Percentiles rank a stretch among this genome's conserved stretches.
Conservation (phyloP, 73 alveolate genomes). For the Paramecium primaurelia region DNA sequence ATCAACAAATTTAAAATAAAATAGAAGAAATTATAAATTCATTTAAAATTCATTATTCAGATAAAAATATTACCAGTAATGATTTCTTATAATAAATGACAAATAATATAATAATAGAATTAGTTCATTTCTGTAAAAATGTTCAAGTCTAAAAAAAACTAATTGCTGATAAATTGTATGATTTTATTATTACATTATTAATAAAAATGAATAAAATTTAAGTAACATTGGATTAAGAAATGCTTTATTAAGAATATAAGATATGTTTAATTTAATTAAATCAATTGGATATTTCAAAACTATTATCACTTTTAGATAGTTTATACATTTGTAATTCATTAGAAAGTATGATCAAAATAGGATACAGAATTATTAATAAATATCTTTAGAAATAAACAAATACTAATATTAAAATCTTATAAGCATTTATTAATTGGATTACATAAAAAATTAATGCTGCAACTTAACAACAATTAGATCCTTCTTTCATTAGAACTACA, state of each 20-base stretch:
- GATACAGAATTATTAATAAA: not conserved
- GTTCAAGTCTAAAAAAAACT: not conserved
- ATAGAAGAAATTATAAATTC: not conserved
- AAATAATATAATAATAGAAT: not conserved
- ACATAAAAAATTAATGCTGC: not conserved
- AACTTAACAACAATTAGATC: not conserved
- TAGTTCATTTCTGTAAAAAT: not conserved
- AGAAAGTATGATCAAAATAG: not conserved
- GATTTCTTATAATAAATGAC: slow-evolving; percentile 35
- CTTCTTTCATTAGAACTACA: not conserved
- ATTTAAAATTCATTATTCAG: not conserved
- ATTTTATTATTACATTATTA: not conserved
- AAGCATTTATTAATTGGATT: not conserved
- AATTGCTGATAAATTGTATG: slow-evolving; percentile 34
- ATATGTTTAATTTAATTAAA: not conserved
- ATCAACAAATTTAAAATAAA: not conserved
- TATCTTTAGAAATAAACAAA: not conserved
- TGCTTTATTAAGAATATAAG: not conserved
- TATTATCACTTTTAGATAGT: not conserved
- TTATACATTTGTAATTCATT: not conserved
- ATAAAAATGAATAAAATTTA: not conserved
- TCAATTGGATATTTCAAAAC: not conserved
- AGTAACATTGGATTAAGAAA: not conserved
- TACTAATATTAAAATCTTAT: not conserved
- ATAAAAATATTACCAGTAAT: not conserved